Conservation (phyloP, 768 basidiomycete genomes). For the Termitomyces sp. region DNA sequence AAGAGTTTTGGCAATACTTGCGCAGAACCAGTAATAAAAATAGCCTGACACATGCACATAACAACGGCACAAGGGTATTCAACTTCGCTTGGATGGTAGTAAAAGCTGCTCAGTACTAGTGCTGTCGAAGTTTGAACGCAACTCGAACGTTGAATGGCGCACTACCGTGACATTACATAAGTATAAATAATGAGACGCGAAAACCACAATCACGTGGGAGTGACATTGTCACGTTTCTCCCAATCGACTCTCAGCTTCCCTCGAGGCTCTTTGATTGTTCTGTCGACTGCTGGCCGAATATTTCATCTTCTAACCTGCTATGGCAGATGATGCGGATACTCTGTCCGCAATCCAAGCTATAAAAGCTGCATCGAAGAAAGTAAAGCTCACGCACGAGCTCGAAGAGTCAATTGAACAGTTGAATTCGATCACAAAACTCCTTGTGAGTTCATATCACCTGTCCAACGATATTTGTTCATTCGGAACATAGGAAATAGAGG, state of each 20-base stretch:
- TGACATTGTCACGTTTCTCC: not conserved
- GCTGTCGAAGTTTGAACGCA: too few species aligned
- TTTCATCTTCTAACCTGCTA: not conserved
- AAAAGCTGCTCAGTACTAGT: too few species aligned
- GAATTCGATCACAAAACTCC: conserved; percentile 39
- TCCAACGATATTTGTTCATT: not conserved
- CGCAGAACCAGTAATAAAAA: too few species aligned
- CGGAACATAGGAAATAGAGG: conserved; percentile 37
- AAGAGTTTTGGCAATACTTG: too few species aligned
- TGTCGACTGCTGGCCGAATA: not conserved
- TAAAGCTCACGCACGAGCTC: conserved; percentile 26
- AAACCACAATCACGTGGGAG: not conserved
- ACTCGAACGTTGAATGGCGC: too few species aligned
- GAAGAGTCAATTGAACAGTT: conserved; percentile 38
- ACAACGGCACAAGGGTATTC: too few species aligned
- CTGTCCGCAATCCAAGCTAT: conserved; percentile 31
- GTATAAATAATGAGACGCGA: not conserved
- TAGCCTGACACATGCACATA: too few species aligned
- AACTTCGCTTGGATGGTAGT: too few species aligned
- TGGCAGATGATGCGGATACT: conserved; percentile 23
- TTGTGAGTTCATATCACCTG: conserved; percentile 32
- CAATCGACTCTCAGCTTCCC: too few species aligned
- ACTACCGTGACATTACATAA: not conserved
- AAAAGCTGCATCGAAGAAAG: conserved; percentile 26
- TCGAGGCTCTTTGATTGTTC: not conserved